These are phyloP conservation scores for Crithidia fasciculata DNA, from an alignment of 208 protist genomes.

Conservation along the genomic window DNA sequence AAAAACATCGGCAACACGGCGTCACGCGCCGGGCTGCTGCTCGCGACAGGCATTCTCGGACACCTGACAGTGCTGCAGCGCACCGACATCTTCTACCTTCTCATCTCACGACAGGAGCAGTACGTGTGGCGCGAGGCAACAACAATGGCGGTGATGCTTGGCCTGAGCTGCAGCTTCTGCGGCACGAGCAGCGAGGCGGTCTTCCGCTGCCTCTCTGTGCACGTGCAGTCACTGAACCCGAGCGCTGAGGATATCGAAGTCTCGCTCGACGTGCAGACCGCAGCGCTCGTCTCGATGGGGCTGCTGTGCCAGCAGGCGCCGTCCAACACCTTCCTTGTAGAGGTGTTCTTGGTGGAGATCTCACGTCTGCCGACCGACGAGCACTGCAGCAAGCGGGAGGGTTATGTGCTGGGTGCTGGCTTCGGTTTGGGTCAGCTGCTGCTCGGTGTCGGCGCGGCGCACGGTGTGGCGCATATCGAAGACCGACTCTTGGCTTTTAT, in stretches of 20 bases:
- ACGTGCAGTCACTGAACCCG: constrained; percentile 83
- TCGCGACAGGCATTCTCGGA: constrained; percentile 79
- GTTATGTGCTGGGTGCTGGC: constrained; percentile 77
- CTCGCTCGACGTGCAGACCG: constrained; percentile 82
- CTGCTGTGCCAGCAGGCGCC: constrained; percentile 68
- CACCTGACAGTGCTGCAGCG: constrained; percentile 83
- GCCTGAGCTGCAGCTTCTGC: constrained; percentile 87
- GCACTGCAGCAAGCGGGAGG: constrained; percentile 82
- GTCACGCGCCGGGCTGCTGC: constrained; percentile 69
- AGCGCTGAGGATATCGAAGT: constrained; percentile 86
- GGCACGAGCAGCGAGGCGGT: constrained; percentile 80
- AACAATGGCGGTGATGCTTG: constrained; percentile 85
- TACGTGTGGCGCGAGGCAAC: constrained; percentile 75
- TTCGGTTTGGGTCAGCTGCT: constrained; percentile 82
- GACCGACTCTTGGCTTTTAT: constrained; percentile 76
- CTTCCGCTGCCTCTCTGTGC: constrained; percentile 87
- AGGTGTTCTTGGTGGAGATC: constrained; percentile 86
- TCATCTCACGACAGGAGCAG: constrained; percentile 67
- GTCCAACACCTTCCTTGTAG: constrained; percentile 75
- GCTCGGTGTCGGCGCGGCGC: constrained; percentile 62
- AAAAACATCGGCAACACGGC: constrained; percentile 62
- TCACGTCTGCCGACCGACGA: constrained; percentile 87
- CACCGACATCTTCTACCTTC: constrained; percentile 87
- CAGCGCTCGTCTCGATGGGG: constrained; percentile 79
- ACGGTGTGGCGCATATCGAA: constrained; percentile 59